These are phyloP conservation scores for Ramularia collo-cygni DNA, from an alignment of 2,329 filamentous ascomycete species.

Conservation along the genomic window DNA sequence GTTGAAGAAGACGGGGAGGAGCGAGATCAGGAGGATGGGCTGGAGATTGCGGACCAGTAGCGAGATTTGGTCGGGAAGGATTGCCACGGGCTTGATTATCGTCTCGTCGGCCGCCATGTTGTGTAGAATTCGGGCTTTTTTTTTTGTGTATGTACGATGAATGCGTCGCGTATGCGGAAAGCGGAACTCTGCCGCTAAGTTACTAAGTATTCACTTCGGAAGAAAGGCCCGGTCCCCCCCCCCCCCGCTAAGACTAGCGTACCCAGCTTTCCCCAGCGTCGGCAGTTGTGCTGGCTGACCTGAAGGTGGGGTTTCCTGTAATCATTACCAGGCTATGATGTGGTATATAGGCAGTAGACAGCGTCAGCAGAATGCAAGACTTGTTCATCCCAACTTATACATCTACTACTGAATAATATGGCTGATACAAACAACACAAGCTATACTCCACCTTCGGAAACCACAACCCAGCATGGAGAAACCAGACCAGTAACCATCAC, in stretches of 20 bases:
- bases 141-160: no score
- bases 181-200: conserved; percentile 2
- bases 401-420: conserved; percentile 11
- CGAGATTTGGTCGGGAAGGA: conserved; percentile 24
- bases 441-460: conserved; percentile 15
- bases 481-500: conserved; percentile 24
- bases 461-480: conserved; percentile 21
- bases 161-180: not conserved
- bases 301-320: not conserved
- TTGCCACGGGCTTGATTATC: conserved; percentile 23
- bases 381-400: no score
- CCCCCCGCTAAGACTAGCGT: no score
- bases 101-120: conserved; percentile 13
- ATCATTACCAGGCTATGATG: not conserved
- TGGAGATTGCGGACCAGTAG: conserved; percentile 57
- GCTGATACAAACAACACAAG: conserved; percentile 12
- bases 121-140: not conserved
- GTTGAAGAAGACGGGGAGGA: conserved; percentile 58
- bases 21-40: conserved; percentile 57
- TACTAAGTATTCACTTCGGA: not conserved
- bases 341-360: no score
- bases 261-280: no score
- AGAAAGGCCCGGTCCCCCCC: no score
- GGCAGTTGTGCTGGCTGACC: conserved; percentile 1
- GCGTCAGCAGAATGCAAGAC: no score